Evolutionary conservation across 192 early-diverging fungal species (phyloP), one percentile per base, ranked within the genome.

Genomic region (Linnemannia zychae): DNA sequence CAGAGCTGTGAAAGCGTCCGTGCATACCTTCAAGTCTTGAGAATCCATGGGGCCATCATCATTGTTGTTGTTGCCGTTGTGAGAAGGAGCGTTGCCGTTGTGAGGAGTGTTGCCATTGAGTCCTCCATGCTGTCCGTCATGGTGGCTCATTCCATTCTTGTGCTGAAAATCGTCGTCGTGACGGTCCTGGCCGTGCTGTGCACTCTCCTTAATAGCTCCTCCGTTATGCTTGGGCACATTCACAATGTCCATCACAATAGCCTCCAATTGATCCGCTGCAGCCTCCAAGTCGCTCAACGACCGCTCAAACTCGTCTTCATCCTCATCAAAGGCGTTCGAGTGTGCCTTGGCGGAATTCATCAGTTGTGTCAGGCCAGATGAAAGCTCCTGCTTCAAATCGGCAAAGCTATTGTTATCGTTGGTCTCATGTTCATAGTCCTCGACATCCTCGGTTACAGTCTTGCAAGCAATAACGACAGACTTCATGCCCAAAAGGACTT

Each of bases 401-500:
- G 87, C 79, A 33, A 96, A 75, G 3, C 82, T 74, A 12, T 93
- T 88, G 37, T 89, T 89, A 33, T 90, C 88, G 16, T 74, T 48
- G 18, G 84, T 68, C 18, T 97, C 87, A 38, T 90, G 82, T 78
- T 95, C 91, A 60, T 94, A 94, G 15, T 86, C 87, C 47, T 96
- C 94, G 12, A 95, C 92, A 60, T 99, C 96, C 49, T 96, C 95
- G 0, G 93, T 95, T 60, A 99, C 95, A 71, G 91, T 89, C 63
- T 94, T 93, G 89, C 97, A 98, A 0, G 96, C 90, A 47, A 94
- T 90, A 38, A 96, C 95, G 49, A 98, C 93, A 7, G 94, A 85
- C 72, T 94, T 94, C 95, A 97, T 97, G n/a, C 96, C 92, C 38
- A 94, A 88, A 48, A 99, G 84, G 1, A 98, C 96, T 37, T 81